Evolutionary conservation across 257 asterid genomes (phyloP).

Genomic region (Lycium barbarum): DNA sequence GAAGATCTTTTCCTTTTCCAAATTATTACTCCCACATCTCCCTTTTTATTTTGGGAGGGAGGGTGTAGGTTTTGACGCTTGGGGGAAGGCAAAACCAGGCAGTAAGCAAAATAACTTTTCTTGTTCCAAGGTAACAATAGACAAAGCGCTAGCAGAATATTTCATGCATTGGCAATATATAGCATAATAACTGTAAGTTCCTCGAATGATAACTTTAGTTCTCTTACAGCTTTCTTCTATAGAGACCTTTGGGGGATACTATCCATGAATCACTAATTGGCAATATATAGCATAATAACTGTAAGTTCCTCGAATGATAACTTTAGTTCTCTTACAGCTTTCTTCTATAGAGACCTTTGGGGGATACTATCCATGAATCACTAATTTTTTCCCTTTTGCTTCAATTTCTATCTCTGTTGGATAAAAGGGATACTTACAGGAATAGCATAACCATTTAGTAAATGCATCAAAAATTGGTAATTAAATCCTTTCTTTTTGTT

Average conservation of each 20-base stretch:
- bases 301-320: not conserved
- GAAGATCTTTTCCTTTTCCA: not conserved
- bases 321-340: not conserved
- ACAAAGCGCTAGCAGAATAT: not conserved
- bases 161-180: not conserved
- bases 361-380: not conserved
- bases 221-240: constrained; percentile 1
- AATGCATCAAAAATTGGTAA: not conserved
- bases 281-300: not conserved
- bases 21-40: not conserved
- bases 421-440: not conserved
- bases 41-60: not conserved
- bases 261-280: not conserved
- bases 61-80: not conserved
- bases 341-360: not conserved
- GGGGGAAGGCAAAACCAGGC: not conserved
- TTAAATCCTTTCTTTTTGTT: not conserved
- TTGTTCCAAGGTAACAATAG: not conserved
- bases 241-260: not conserved
- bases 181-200: not conserved
- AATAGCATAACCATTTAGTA: not conserved
- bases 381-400: not conserved
- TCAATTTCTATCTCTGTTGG: not conserved
- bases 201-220: not conserved
- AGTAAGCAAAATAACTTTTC: not conserved